Evolutionary conservation across 1,284 basidiomycete genomes (phyloP).

Genomic region (Trichosporon inkin): DNA sequence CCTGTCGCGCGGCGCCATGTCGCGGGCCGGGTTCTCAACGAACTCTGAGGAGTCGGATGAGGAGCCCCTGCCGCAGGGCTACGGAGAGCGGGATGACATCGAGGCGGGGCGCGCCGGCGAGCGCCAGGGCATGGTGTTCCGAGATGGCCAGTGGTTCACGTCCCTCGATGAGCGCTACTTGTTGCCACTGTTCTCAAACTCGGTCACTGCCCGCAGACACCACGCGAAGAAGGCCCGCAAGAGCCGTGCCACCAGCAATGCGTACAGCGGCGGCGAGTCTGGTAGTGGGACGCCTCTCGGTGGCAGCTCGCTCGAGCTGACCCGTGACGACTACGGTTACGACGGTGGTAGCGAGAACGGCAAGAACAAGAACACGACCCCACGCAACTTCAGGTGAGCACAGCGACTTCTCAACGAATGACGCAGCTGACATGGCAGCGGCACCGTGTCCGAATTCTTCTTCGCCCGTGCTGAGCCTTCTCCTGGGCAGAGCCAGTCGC

Average conservation of each 20-base stretch:
- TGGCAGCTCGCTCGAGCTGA: constrained; percentile 31
- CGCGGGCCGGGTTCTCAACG: constrained; percentile 44
- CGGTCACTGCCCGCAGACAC: constrained; percentile 81
- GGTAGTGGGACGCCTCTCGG: constrained; percentile 31
- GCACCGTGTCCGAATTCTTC: constrained; percentile 43
- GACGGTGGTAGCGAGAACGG: constrained; percentile 48
- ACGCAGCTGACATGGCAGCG: constrained; percentile 22
- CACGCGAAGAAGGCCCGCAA: constrained; percentile 66
- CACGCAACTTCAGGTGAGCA: constrained; percentile 47
- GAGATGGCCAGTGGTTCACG: constrained; percentile 87
- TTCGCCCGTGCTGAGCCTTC: constrained; percentile 30
- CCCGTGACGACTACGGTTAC: constrained; percentile 27
- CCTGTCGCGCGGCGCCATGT: constrained; percentile 11
- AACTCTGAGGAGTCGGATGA: constrained; percentile 61
- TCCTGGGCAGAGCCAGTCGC: background rate
- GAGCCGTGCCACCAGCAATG: constrained; percentile 23
- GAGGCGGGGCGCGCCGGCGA: constrained; percentile 13
- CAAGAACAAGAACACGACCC: constrained; percentile 38
- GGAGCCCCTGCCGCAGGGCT: constrained; percentile 63
- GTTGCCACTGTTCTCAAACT: constrained; percentile 89
- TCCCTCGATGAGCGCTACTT: constrained; percentile 90
- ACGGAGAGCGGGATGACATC: constrained; percentile 56
- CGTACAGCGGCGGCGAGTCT: constrained; percentile 32
- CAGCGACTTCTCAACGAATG: no score
- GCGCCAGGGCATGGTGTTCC: constrained; percentile 51